Evolutionary conservation across 73 alveolate species (phyloP).

Genomic region (Paramecium tetraurelia): DNA sequence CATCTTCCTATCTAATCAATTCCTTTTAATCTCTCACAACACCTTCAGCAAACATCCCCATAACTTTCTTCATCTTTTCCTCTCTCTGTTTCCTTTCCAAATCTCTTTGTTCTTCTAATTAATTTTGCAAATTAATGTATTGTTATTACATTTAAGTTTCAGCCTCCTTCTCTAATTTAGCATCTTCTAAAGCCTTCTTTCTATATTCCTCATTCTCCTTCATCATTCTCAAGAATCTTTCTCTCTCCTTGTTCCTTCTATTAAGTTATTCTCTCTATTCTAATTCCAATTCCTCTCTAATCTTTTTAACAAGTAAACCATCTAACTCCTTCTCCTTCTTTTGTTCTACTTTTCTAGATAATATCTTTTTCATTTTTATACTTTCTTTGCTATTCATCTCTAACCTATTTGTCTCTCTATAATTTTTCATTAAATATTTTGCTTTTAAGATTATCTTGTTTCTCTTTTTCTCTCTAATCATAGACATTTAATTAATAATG

Average conservation of each 20-base stretch:
- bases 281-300: conserved; percentile 56
- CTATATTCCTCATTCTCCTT: conserved; percentile 62
- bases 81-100: conserved; percentile 60
- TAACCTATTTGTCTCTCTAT: conserved; percentile 61
- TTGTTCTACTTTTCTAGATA: conserved; percentile 46
- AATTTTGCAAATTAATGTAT: conserved; percentile 41
- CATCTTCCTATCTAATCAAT: conserved; percentile 58
- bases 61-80: conserved; percentile 59
- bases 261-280: conserved; percentile 56
- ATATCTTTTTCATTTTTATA: background rate
- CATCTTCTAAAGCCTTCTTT: conserved; percentile 61
- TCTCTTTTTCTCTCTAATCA: conserved; percentile 61
- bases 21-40: conserved; percentile 62
- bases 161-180: conserved; percentile 47
- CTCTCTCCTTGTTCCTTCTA: conserved; percentile 57
- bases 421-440: conserved; percentile 51
- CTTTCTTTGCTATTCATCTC: conserved; percentile 35
- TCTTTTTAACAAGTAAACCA: conserved; percentile 48
- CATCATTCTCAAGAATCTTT: conserved; percentile 58
- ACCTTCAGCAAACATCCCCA: conserved; percentile 63
- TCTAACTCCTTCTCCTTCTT: conserved; percentile 58
- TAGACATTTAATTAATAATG: conserved; percentile 46
- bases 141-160: conserved; percentile 52
- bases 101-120: conserved; percentile 62
- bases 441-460: conserved; percentile 28